phyloP scores from a whole-genome alignment of 805 yeast genomes.

The Pichia deserticola region DNA sequence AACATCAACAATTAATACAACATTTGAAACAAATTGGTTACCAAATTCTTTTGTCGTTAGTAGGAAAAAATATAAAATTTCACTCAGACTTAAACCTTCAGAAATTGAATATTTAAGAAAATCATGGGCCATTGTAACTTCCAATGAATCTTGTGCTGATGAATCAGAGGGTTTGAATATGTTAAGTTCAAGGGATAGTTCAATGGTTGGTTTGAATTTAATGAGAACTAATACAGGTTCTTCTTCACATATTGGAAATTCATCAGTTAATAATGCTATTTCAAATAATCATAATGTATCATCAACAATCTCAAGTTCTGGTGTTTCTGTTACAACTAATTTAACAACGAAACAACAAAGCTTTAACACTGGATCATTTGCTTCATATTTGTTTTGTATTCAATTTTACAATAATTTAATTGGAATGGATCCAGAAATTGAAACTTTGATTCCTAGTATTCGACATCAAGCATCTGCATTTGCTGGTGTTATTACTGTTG shows the following conservation, averaged over 20 bases:
- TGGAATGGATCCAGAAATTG: conserved; percentile 52
- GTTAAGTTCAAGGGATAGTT: conserved; percentile 1
- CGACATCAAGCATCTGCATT: conserved; percentile 74
- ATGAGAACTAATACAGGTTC: conserved; percentile 1
- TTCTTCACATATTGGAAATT: not conserved
- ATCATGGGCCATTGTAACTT: conserved; percentile 39
- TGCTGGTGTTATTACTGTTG: conserved; percentile 68
- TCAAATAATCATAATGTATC: too few species aligned
- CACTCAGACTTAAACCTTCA: conserved; percentile 21
- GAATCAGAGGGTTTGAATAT: conserved; percentile 2
- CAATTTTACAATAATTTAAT: conserved; percentile 70
- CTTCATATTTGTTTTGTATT: conserved; percentile 59
- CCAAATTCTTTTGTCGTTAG: conserved; percentile 26
- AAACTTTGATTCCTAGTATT: conserved; percentile 62
- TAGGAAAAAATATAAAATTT: conserved; percentile 18
- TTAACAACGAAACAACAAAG: not conserved
- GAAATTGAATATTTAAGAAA: conserved; percentile 40
- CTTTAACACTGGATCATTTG: conserved; percentile 30
- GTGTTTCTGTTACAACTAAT: not conserved
- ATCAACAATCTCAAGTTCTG: not conserved
- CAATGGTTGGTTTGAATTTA: not conserved
- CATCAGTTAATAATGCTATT: not conserved
- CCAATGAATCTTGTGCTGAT: conserved; percentile 10
- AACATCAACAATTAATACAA: conserved; percentile 20
- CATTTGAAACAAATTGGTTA: conserved; percentile 28